Base-by-base conservation (phyloP, 179 eudicot species). In the Actinidia arguta region DNA sequence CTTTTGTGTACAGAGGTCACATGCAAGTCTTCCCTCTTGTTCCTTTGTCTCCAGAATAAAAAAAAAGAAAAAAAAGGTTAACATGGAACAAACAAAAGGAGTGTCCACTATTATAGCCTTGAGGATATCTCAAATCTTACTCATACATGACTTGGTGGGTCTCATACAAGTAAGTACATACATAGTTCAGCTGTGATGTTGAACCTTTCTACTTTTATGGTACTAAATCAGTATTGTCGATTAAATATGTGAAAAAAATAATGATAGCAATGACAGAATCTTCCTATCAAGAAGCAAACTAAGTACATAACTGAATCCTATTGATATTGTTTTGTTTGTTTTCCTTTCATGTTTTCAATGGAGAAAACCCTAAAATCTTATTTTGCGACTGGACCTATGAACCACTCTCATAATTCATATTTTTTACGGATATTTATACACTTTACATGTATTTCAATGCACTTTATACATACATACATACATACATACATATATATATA, bases 21-120 rank as follows among this genome's bases (percentile, higher is more conserved):
- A 52, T 74, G 63, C 47, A 16, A 74, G 59, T 73, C 61, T 22
- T 16, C n/a, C 64, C 64, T 75, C 48, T 8, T 75, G 63, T 75
- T 75, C 25, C 39, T 75, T 54, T 52, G 62, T 74, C 63, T 31
- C 63, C 13, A 3, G 61, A n/a, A n/a, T n/a, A n/a, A n/a, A n/a
- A n/a, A 36, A 73, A 14, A 16, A 31, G 2, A 31, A 27, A 27
- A 27, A 18, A 52, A 52, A 17, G 63, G n/a, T 24, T 39, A 48
- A 24, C 58, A 24, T 48, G 76, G 18, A 46, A 9, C 17, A 22
- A 72, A 72, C 48, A 72, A 72, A 55, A 36, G 42, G 31, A 47
- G 27, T 10, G 55, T 47, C 17, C 12, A 5, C 5, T 39, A 14
- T 36, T 24, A 0, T 36, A 68, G 8, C 73, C 73, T 68, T 68